These are phyloP conservation scores for Echinosophora koreensis DNA, from an alignment of 306 rosid species.

Conservation along the genomic window DNA sequence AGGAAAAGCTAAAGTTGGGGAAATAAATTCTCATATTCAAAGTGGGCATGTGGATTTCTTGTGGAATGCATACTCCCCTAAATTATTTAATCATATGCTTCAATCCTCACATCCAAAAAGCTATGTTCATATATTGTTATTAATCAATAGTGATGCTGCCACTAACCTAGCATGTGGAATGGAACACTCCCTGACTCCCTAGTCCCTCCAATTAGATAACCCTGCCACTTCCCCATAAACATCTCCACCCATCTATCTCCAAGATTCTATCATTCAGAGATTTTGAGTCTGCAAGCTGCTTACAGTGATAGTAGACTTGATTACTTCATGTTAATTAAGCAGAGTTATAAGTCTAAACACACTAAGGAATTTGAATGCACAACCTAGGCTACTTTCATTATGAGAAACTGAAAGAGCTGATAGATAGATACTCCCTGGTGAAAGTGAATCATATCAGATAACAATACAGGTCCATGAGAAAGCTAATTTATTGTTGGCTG, in stretches of 20 bases:
- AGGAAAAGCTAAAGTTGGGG: background rate
- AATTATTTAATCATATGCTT: constrained; percentile 15
- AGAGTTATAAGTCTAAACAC: background rate
- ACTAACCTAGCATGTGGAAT: constrained; percentile 25
- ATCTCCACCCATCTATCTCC: background rate
- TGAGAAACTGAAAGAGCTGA: constrained; percentile 3
- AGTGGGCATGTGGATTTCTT: constrained; percentile 46
- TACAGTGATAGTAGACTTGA: background rate
- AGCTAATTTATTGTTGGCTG: constrained; percentile 24
- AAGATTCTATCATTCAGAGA: constrained; percentile 24
- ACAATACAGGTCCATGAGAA: constrained; percentile 17
- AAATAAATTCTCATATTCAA: constrained; percentile 5
- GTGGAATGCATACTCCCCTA: constrained; percentile 48
- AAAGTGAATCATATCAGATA: constrained; percentile 34
- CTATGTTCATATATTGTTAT: background rate
- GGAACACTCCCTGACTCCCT: constrained; percentile 6
- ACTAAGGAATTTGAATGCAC: constrained; percentile 27
- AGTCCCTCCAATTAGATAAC: background rate
- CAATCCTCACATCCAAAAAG: background rate
- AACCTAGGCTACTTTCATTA: background rate
- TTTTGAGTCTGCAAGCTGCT: constrained; percentile 17
- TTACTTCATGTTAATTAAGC: constrained; percentile 5
- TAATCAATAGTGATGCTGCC: constrained; percentile 16
- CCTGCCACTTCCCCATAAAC: background rate
- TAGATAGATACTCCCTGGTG: background rate